Conservation (phyloP, 73 alveolate genomes). For the Paramecium sonneborni region DNA sequence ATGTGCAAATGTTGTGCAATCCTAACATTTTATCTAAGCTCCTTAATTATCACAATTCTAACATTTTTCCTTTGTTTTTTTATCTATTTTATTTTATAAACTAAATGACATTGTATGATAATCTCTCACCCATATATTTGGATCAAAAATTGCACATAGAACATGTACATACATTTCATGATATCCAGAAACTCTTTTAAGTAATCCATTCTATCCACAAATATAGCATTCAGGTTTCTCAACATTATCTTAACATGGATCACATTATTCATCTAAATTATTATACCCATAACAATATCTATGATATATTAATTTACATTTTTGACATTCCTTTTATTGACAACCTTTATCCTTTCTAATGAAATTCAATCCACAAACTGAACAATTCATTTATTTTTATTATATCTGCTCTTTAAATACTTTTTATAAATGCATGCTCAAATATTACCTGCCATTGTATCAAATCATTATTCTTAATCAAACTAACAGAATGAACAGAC, state of each 20-base stretch:
- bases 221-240: background rate
- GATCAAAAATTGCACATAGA: background rate
- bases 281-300: slow-evolving; percentile 44
- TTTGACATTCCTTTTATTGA: background rate
- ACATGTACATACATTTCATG: slow-evolving; percentile 8
- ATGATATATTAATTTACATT: slow-evolving; percentile 26
- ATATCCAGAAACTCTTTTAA: background rate
- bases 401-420: background rate
- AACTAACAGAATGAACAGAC: background rate
- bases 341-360: background rate
- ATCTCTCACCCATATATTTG: background rate
- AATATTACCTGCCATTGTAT: background rate
- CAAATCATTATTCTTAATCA: background rate
- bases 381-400: background rate
- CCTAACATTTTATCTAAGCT: background rate
- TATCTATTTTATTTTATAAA: background rate
- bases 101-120: slow-evolving; percentile 5
- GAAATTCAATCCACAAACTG: slow-evolving; percentile 24
- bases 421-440: background rate
- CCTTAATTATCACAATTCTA: background rate
- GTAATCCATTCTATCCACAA: slow-evolving; percentile 23
- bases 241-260: slow-evolving; percentile 26
- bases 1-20: background rate
- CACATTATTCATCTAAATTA: background rate
- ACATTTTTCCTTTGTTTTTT: slow-evolving; percentile 19